Evolutionary conservation across 805 yeast species (phyloP).

Genomic region (Millerozyma miso): DNA sequence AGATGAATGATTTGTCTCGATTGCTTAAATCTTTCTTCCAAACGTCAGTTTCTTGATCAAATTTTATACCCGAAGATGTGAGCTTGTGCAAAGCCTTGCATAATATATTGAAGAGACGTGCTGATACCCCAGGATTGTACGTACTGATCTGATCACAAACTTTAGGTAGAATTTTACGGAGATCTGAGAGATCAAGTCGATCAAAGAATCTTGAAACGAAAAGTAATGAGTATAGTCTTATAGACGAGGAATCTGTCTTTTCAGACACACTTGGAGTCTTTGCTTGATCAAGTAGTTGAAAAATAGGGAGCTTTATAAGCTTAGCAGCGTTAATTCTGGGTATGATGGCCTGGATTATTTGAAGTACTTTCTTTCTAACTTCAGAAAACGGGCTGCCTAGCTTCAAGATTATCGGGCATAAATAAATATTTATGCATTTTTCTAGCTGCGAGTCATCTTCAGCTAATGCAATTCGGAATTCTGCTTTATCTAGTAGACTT

Average conservation of each 20-base stretch:
- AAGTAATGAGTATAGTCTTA: slow-evolving; percentile 58
- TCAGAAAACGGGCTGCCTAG: slow-evolving; percentile 63
- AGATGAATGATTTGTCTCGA: slow-evolving; percentile 43
- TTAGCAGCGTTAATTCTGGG: slow-evolving; percentile 60
- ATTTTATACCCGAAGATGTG: background rate
- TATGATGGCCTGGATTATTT: slow-evolving; percentile 61
- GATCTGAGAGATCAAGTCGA: slow-evolving; percentile 39
- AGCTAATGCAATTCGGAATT: slow-evolving; percentile 75
- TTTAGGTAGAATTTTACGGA: slow-evolving; percentile 41
- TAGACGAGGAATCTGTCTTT: slow-evolving; percentile 44
- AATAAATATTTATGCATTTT: slow-evolving; percentile 52
- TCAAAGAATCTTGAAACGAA: slow-evolving; percentile 68
- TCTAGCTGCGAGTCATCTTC: slow-evolving; percentile 62
- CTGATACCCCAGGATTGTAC: slow-evolving; percentile 33
- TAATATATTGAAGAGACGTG: slow-evolving; percentile 60
- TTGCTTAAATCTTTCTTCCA: background rate
- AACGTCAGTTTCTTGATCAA: background rate
- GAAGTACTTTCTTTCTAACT: slow-evolving; percentile 65
- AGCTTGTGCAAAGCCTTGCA: slow-evolving; percentile 30
- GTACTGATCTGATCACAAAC: slow-evolving; percentile 44
- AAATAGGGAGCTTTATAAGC: slow-evolving; percentile 57
- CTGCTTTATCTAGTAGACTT: slow-evolving; percentile 69
- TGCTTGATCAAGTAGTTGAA: slow-evolving; percentile 60
- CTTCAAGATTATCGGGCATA: slow-evolving; percentile 77
- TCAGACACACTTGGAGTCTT: slow-evolving; percentile 46